A percentile compares a stretch with the other conserved stretches of the same genome.
Conservation (phyloP, 2,329 filamentous ascomycete genomes). For the Talaromyces sp. region DNA sequence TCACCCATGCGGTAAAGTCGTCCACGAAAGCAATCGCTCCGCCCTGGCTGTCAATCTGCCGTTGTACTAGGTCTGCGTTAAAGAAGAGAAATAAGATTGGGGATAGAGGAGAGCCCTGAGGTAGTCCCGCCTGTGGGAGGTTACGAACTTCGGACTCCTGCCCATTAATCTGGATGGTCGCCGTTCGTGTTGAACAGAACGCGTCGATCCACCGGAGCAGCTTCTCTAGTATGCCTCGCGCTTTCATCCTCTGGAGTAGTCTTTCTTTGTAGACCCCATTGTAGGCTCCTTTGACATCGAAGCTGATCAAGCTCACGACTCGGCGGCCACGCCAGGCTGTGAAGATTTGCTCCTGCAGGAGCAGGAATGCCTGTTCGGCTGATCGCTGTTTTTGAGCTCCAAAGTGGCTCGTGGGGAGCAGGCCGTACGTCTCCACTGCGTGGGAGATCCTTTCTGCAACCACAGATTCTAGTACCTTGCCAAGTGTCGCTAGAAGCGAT, state of each 20-base stretch:
- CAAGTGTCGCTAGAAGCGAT: background rate
- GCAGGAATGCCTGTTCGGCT: background rate
- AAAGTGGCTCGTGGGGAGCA: background rate
- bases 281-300: background rate
- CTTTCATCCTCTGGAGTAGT: background rate
- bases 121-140: background rate
- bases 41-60: slow-evolving; percentile 16
- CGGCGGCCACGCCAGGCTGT: too few relatives aligned
- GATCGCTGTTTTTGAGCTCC: background rate
- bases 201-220: background rate
- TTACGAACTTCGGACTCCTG: background rate
- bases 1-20: background rate
- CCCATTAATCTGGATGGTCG: background rate
- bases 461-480: slow-evolving; percentile 19
- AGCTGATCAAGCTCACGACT: background rate
- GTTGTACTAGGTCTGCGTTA: slow-evolving; percentile 37
- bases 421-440: background rate
- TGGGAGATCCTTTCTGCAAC: slow-evolving; percentile 17
- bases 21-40: slow-evolving; percentile 19
- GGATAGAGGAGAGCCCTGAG: slow-evolving; percentile 31
- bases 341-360: too few relatives aligned
- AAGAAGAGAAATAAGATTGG: slow-evolving; percentile 39
- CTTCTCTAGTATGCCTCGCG: background rate
- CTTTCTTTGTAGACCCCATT: background rate
- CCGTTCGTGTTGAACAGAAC: background rate